Conservation (phyloP, 176 grass and related monocot genomes). For the Poa annua region DNA sequence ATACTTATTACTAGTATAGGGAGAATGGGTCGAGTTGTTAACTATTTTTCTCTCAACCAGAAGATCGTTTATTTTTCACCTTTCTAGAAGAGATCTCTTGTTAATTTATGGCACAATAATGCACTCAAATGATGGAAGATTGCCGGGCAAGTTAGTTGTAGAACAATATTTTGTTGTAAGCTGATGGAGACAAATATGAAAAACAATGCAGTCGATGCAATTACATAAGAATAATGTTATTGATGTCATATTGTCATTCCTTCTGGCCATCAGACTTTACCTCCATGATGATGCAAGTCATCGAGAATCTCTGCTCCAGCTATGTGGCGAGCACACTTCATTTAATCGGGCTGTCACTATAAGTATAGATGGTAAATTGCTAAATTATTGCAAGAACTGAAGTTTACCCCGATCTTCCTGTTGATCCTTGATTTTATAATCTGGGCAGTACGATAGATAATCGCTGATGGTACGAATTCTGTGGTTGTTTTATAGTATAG, state of each 20-base stretch:
- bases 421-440: no score
- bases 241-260: background rate
- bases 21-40: background rate
- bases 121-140: background rate
- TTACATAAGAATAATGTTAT: background rate
- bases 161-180: background rate
- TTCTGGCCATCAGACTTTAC: background rate
- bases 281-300: background rate
- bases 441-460: no score
- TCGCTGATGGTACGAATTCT: no score
- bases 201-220: constrained; percentile 15
- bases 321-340: background rate
- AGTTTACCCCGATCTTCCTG: background rate
- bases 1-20: background rate
- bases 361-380: background rate
- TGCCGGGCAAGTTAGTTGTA: background rate
- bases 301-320: background rate
- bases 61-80: background rate
- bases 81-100: background rate
- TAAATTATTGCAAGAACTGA: background rate
- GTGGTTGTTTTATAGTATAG: background rate
- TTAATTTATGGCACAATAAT: background rate
- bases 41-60: background rate
- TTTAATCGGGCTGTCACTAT: background rate
- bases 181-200: background rate